phyloP scores from a whole-genome alignment of 176 grass and related monocot genomes.

The Alopecurus myosuroides region DNA sequence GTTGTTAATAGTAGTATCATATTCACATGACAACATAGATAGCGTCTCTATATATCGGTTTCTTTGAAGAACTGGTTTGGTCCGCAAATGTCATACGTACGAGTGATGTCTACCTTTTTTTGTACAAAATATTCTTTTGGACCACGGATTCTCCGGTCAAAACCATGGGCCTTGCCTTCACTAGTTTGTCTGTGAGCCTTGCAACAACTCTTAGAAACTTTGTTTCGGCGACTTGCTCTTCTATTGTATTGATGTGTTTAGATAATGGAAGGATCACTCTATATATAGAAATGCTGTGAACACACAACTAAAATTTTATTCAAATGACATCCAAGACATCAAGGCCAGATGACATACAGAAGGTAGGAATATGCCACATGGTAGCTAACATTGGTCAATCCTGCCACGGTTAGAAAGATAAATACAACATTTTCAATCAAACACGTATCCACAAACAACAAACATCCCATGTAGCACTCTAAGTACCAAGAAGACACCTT shows the following conservation, averaged over 20 bases:
- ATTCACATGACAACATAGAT: not conserved
- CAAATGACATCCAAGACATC: no score
- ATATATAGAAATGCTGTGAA: no score
- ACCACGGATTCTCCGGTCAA: not conserved
- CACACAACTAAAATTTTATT: no score
- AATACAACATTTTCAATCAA: not conserved
- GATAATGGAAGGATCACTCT: not conserved
- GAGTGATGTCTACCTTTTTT: not conserved
- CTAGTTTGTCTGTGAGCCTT: not conserved
- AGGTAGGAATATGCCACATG: no score
- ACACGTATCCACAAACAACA: not conserved
- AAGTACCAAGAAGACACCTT: not conserved
- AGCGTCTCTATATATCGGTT: not conserved
- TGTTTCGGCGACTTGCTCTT: not conserved
- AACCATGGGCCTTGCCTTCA: not conserved
- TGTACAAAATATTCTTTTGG: not conserved
- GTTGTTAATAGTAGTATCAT: not conserved
- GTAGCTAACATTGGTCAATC: no score
- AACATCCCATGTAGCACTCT: not conserved
- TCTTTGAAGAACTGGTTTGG: not conserved
- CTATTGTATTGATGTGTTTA: not conserved
- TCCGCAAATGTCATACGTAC: not conserved
- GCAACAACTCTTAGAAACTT: not conserved
- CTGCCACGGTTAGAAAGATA: no score
- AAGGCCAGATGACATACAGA: no score